Conservation (phyloP, 192 early-diverging fungal species). For the Backusella parvicylindrica region DNA sequence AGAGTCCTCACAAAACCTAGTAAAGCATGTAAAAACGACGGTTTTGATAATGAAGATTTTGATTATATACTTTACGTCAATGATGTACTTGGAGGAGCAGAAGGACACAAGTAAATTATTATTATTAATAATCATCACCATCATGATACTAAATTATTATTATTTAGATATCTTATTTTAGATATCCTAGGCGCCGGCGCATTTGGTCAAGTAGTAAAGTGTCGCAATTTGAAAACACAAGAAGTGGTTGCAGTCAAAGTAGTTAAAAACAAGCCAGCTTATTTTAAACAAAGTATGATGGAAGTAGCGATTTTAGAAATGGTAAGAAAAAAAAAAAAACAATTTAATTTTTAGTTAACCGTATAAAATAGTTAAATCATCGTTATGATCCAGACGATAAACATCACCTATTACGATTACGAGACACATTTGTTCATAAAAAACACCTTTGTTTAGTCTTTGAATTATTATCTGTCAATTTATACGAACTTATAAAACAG, state of each 20-base stretch:
- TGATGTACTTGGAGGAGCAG: constrained; percentile 86
- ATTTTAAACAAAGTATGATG: constrained; percentile 97
- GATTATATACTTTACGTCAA: constrained; percentile 98
- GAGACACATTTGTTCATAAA: constrained; percentile 91
- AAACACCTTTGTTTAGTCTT: constrained; percentile 96
- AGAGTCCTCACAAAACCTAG: constrained; percentile 94
- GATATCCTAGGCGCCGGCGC: constrained; percentile 95
- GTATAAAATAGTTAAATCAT: constrained; percentile 70
- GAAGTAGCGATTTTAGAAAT: constrained; percentile 92
- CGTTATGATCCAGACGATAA: constrained; percentile 83
- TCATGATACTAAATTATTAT: constrained; percentile 7
- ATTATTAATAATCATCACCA: neutral
- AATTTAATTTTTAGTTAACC: constrained; percentile 36
- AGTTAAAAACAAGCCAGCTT: constrained; percentile 97
- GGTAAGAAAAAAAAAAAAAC: constrained; percentile 36
- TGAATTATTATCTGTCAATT: constrained; percentile 93
- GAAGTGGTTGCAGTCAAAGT: constrained; percentile 96
- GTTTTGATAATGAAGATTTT: constrained; percentile 91
- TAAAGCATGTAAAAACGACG: constrained; percentile 87
- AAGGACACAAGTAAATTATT: constrained; percentile 74
- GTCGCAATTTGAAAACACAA: constrained; percentile 88
- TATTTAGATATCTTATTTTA: constrained; percentile 80
- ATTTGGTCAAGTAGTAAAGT: constrained; percentile 98
- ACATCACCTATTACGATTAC: constrained; percentile 86
- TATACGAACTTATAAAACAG: constrained; percentile 98